A percentile compares a stretch with the other conserved stretches of the same genome.
These are phyloP conservation scores for Mycena sanguinolenta DNA, from an alignment of 768 basidiomycete species.

Conservation along the genomic window DNA sequence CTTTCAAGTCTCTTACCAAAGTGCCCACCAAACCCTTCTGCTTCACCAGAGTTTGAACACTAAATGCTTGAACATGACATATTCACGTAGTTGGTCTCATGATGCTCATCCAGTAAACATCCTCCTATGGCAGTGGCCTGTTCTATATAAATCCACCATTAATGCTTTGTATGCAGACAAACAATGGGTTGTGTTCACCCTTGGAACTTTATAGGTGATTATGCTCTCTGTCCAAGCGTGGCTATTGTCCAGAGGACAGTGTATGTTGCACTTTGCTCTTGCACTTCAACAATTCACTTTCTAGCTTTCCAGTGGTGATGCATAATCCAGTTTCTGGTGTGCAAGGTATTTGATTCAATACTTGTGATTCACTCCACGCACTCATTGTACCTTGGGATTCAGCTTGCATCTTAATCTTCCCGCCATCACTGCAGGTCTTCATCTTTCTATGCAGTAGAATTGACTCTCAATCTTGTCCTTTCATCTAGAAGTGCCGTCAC, in stretches of 20 bases:
- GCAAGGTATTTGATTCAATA: slow-evolving; percentile 42
- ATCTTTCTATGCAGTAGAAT: background rate
- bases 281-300: background rate
- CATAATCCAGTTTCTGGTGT: slow-evolving; percentile 56
- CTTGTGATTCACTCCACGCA: background rate
- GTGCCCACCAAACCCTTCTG: no score
- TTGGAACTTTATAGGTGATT: slow-evolving; percentile 53
- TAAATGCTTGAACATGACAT: no score
- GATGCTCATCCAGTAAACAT: slow-evolving; percentile 65
- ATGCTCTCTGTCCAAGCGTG: slow-evolving; percentile 64
- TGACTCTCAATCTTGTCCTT: background rate
- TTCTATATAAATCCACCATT: slow-evolving; percentile 37
- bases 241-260: slow-evolving; percentile 62
- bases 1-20: no score
- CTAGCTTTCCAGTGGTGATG: slow-evolving; percentile 48
- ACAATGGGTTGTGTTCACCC: slow-evolving; percentile 45
- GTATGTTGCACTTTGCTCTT: slow-evolving; percentile 50
- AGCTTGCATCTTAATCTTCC: slow-evolving; percentile 62
- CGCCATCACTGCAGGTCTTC: slow-evolving; percentile 49
- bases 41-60: no score
- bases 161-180: slow-evolving; percentile 54
- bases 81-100: slow-evolving; percentile 66
- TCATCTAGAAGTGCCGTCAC: slow-evolving; percentile 53
- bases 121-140: background rate
- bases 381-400: background rate